A percentile compares a stretch with the other conserved stretches of the same genome.
Conservation (phyloP, 306 rosid genomes). For the Herpetospermum pedunculosum region DNA sequence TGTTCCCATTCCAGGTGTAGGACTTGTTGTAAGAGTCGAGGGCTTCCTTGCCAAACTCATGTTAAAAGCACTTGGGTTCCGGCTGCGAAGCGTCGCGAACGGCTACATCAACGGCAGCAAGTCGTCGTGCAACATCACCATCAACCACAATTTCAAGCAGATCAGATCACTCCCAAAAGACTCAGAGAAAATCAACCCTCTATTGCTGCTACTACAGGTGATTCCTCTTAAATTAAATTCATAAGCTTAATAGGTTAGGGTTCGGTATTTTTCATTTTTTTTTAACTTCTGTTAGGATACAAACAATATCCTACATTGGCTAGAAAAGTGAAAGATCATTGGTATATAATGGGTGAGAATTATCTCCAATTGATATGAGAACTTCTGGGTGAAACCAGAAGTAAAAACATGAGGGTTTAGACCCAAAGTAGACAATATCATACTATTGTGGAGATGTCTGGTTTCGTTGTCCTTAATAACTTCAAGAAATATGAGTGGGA, state of each 20-base stretch:
- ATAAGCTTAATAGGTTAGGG: background rate
- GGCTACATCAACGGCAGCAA: constrained; percentile 23
- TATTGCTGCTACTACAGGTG: constrained; percentile 34
- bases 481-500: too few relatives aligned
- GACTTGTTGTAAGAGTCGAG: constrained; percentile 68
- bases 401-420: too few relatives aligned
- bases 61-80: constrained; percentile 76
- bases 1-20: constrained; percentile 52
- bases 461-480: too few relatives aligned
- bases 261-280: too few relatives aligned
- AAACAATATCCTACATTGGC: too few relatives aligned
- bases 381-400: too few relatives aligned
- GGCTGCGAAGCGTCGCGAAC: constrained; percentile 56
- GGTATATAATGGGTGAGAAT: too few relatives aligned
- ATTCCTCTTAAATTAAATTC: background rate
- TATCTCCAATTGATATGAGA: too few relatives aligned
- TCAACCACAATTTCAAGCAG: background rate
- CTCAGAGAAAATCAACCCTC: constrained; percentile 20
- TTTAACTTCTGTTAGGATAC: too few relatives aligned
- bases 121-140: constrained; percentile 13
- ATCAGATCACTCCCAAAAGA: constrained; percentile 17
- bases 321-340: too few relatives aligned
- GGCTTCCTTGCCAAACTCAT: constrained; percentile 64
- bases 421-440: too few relatives aligned
- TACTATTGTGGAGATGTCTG: too few relatives aligned